Conservation (phyloP, 1,284 basidiomycete species). For the Tilletiopsis washingtonensis region DNA sequence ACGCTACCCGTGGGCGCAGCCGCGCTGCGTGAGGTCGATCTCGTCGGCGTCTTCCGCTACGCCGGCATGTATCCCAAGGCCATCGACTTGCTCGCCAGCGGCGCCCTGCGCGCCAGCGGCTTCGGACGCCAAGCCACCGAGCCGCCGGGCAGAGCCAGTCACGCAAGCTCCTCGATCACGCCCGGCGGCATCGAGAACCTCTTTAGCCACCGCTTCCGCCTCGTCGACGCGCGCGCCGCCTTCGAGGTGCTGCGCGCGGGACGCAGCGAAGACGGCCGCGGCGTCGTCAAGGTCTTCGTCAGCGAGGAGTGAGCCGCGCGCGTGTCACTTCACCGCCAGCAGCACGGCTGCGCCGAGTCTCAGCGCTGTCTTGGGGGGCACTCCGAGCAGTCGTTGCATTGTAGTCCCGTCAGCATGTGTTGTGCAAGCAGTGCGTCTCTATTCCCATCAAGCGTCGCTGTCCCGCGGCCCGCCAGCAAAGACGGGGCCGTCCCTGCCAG, state of each 20-base stretch:
- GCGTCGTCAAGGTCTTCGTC: slow-evolving; percentile 37
- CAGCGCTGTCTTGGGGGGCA: too few species aligned
- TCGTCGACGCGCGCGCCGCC: slow-evolving; percentile 20
- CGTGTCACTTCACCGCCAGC: too few species aligned
- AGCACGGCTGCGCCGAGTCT: too few species aligned
- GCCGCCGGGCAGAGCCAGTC: too few species aligned
- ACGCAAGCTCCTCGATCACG: not conserved
- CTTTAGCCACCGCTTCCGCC: slow-evolving; percentile 24
- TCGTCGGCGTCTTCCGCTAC: slow-evolving; percentile 75
- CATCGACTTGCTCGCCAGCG: slow-evolving; percentile 25
- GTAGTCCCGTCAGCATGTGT: too few species aligned
- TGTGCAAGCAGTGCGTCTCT: too few species aligned
- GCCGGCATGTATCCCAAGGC: slow-evolving; percentile 77
- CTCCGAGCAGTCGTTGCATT: too few species aligned
- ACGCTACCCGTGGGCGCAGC: slow-evolving; percentile 66
- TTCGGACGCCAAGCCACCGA: not conserved
- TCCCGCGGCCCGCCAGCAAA: too few species aligned
- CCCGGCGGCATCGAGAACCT: slow-evolving; percentile 31
- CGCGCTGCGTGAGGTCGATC: slow-evolving; percentile 80
- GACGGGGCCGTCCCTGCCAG: not conserved
- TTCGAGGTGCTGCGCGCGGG: slow-evolving; percentile 29
- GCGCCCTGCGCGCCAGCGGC: slow-evolving; percentile 11
- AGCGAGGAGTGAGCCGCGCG: too few species aligned
- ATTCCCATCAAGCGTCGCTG: too few species aligned
- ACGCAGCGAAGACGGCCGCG: slow-evolving; percentile 16